phyloP scores from a whole-genome alignment of 208 protist species.

The Plasmodiophora brassicae region DNA sequence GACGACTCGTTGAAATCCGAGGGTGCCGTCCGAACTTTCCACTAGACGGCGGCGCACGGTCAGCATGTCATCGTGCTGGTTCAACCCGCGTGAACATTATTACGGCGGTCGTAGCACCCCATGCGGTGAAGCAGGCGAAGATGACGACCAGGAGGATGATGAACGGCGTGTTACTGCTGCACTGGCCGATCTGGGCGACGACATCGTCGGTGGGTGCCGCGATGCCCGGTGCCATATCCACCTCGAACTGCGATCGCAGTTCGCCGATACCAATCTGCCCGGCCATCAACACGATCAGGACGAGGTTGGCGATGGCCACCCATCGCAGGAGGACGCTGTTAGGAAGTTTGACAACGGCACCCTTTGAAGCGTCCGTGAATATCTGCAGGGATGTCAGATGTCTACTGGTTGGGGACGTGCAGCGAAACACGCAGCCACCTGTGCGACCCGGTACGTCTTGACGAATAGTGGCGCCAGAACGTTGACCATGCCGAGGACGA shows the following conservation, averaged over 20 bases:
- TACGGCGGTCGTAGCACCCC: not conserved
- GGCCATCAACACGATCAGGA: not conserved
- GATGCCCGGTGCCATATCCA: not conserved
- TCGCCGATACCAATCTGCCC: not conserved
- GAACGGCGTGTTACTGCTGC: not conserved
- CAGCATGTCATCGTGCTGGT: too few relatives aligned
- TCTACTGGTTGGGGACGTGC: too few relatives aligned
- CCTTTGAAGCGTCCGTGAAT: too few relatives aligned
- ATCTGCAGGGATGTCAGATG: too few relatives aligned
- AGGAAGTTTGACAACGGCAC: not conserved
- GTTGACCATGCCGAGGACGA: not conserved
- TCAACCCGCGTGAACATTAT: not conserved
- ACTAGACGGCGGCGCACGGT: not conserved
- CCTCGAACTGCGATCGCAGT: not conserved
- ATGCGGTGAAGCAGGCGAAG: not conserved
- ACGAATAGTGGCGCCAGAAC: not conserved
- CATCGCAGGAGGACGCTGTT: not conserved
- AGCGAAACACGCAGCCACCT: not conserved
- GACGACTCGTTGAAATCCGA: conserved; percentile 14
- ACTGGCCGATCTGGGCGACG: not conserved
- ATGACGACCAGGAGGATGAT: not conserved
- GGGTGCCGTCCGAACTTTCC: not conserved
- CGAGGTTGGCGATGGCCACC: not conserved
- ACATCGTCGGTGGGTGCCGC: not conserved
- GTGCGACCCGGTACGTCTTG: not conserved